Conservation (phyloP, 495 filamentous ascomycete species). For the Xylaria curta region DNA sequence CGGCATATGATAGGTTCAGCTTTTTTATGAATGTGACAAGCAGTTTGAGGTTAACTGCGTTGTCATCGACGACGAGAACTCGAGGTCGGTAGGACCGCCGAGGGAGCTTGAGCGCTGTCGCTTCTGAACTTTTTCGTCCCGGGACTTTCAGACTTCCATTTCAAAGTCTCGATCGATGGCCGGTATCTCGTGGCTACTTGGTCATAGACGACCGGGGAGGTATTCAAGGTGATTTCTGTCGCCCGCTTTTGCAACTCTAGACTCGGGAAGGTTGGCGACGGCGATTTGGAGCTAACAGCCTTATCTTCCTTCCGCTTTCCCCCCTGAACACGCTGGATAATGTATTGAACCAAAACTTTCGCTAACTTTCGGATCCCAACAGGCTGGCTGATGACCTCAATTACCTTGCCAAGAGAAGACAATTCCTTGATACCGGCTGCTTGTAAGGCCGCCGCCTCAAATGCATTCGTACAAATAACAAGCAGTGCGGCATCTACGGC, state of each 20-base stretch:
- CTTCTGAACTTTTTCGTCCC: neutral
- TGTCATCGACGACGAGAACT: neutral
- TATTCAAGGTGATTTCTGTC: neutral
- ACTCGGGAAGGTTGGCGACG: neutral
- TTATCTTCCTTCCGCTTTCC: neutral
- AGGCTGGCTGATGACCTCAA: constrained; percentile 38
- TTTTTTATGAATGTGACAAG: neutral
- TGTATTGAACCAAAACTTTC: constrained; percentile 14
- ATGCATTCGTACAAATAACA: constrained; percentile 36
- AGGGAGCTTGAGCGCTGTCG: neutral
- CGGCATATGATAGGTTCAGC: neutral
- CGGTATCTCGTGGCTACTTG: neutral
- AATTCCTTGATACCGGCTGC: constrained; percentile 32
- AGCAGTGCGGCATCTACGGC: constrained; percentile 29
- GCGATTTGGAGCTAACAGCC: neutral
- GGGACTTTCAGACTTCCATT: neutral
- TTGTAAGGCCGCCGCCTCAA: constrained; percentile 33
- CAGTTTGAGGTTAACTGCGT: neutral
- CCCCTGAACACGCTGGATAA: neutral
- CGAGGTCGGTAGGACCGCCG: neutral
- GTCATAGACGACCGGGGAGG: neutral
- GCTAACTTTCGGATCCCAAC: constrained; percentile 35
- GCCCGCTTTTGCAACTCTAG: neutral
- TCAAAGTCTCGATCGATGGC: neutral
- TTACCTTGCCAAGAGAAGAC: constrained; percentile 30